Conservation (phyloP, 805 yeast genomes). For the Candida mattraensis region DNA sequence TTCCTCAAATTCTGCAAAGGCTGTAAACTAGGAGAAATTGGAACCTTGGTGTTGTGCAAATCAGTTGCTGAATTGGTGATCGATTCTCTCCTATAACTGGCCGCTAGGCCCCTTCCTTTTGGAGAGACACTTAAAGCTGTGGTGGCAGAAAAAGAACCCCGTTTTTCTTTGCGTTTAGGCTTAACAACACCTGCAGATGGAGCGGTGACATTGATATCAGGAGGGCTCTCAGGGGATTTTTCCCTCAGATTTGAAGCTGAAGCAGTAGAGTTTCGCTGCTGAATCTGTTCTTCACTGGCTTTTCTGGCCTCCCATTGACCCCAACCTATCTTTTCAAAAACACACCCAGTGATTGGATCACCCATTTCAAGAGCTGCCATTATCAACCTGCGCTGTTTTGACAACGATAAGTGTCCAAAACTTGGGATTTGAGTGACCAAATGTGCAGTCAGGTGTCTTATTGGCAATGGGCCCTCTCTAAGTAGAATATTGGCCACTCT, state of each 20-base stretch:
- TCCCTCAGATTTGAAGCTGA: slow-evolving; percentile 15
- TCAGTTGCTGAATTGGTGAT: slow-evolving; percentile 47
- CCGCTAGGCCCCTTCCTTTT: slow-evolving; percentile 7
- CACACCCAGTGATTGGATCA: slow-evolving; percentile 56
- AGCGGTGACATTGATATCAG: slow-evolving; percentile 4
- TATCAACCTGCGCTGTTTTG: slow-evolving; percentile 86
- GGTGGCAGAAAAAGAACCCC: slow-evolving; percentile 10
- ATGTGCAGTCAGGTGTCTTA: slow-evolving; percentile 83
- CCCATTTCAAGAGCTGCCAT: slow-evolving; percentile 86
- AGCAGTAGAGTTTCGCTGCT: slow-evolving; percentile 21
- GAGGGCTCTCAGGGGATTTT: slow-evolving; percentile 19
- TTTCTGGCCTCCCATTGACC: slow-evolving; percentile 91
- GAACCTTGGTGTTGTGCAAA: slow-evolving; percentile 47
- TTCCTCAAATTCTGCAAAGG: slow-evolving; percentile 33
- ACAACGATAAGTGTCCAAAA: slow-evolving; percentile 75
- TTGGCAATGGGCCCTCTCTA: slow-evolving; percentile 83
- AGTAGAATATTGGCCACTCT: slow-evolving; percentile 67
- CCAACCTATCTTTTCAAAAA: slow-evolving; percentile 95
- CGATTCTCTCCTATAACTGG: slow-evolving; percentile 46
- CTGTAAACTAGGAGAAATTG: slow-evolving; percentile 36
- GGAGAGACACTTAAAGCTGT: slow-evolving; percentile 24
- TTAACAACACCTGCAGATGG: slow-evolving; percentile 4
- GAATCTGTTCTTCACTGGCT: slow-evolving; percentile 31
- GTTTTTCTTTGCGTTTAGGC: slow-evolving; percentile 13
- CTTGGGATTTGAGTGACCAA: slow-evolving; percentile 72